Evolutionary conservation across 2,329 filamentous ascomycete genomes (phyloP).

Genomic region (Fusarium sambucinum): DNA sequence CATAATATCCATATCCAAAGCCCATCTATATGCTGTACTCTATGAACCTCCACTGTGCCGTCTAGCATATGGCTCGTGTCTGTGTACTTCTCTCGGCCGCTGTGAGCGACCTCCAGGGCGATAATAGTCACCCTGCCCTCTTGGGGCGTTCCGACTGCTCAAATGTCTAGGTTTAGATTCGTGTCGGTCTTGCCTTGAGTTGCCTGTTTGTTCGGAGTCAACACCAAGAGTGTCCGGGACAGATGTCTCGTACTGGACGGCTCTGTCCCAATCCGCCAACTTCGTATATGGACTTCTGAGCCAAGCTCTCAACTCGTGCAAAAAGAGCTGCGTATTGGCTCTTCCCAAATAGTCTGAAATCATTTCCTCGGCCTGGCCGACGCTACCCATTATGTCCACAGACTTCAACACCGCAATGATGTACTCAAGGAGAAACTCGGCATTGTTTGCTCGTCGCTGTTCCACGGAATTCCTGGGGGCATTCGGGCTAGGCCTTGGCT

Average conservation of each 20-base stretch:
- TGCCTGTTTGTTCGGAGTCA: background rate
- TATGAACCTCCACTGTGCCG: conserved; percentile 3
- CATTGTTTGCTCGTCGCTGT: conserved; percentile 69
- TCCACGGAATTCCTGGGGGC: conserved; percentile 25
- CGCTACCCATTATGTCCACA: conserved; percentile 82
- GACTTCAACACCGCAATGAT: conserved; percentile 85
- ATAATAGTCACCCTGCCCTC: conserved; percentile 47
- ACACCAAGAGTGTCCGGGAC: background rate
- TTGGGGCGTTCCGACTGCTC: background rate
- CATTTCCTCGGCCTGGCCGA: conserved; percentile 83
- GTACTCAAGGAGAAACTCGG: conserved; percentile 89
- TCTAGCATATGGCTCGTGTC: conserved; percentile 36
- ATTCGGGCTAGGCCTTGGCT: conserved; percentile 6
- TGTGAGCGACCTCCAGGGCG: conserved; percentile 34
- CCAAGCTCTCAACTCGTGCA: conserved; percentile 88
- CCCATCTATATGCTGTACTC: background rate
- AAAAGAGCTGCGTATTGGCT: conserved; percentile 77
- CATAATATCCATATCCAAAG: conserved; percentile 37
- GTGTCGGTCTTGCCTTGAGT: background rate
- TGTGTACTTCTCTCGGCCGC: conserved; percentile 12
- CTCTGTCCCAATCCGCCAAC: conserved; percentile 81
- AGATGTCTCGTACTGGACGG: conserved; percentile 74
- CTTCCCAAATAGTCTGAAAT: conserved; percentile 82
- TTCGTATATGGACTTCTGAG: conserved; percentile 81
- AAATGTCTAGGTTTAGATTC: background rate